Evolutionary conservation across 1,139 yeast species (phyloP), one percentile per base, ranked within the genome.

Genomic region (Zygotorulaspora mrakii): DNA sequence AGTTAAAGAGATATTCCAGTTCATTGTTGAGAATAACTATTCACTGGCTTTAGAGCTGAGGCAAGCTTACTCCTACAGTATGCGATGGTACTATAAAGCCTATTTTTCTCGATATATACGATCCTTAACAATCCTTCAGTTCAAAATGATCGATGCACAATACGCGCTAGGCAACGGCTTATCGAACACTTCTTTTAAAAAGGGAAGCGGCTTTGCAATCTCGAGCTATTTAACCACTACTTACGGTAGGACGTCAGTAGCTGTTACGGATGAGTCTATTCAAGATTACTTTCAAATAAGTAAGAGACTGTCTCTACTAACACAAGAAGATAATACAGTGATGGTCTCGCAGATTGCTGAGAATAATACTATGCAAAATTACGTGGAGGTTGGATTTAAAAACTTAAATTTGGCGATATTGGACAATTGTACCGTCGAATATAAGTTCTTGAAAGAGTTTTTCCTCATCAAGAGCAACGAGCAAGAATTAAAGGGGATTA

Each of bases 321-420:
- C 69, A 4, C 72, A 72, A 3, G 74, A 73, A 17, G 79, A 77
- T 42, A 73, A 76, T 32, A 71, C 82, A 1, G 88, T 85, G 0
- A 79, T 88, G 64, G 79, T 87, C 4, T 85, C 94, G 0, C 94
- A 84, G 56, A 83, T 86, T 26, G 95, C 96, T 0, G 95, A 87
- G 61, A 75, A 82, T 8, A 79, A 80, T 27, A 80, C 80, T 2
- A 70, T 75, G 49, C 68, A 74, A 7, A 80, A 80, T 54, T 77
- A 82, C 76, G 67, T 83, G 43, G 96, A 88, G 55, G 76, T 76
- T 43, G 79, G 84, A 0, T 86, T 79, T 60, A 70, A 82, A 42
- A 85, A 84, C 53, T 78, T 87, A 67, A 79, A 81, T 46, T 64
- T 80, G 27, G 91, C 95, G 0, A 59, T 88, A 6, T 62, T 82